Percentiles rank a stretch among this genome's conserved stretches.
phyloP scores from a whole-genome alignment of 129 eudicot species.

The Arctium minus region DNA sequence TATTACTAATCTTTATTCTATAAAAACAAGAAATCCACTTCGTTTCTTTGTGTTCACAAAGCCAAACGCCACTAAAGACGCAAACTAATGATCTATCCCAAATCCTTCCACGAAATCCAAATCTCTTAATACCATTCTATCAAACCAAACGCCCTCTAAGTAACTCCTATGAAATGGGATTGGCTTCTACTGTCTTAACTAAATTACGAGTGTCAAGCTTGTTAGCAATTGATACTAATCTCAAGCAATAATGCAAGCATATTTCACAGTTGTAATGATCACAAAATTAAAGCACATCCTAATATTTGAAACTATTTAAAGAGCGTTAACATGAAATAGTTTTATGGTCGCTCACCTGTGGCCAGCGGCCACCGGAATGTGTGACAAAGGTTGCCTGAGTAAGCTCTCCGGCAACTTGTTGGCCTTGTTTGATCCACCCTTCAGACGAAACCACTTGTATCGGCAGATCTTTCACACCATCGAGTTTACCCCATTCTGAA shows the following conservation, averaged over 20 bases:
- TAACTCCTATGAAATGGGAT: background rate
- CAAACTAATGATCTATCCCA: background rate
- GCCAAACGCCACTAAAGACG: background rate
- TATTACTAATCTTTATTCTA: too few relatives aligned
- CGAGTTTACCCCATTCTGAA: constrained; percentile 61
- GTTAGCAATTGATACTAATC: background rate
- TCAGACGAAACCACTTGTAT: constrained; percentile 70
- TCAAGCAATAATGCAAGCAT: background rate
- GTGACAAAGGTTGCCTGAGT: constrained; percentile 49
- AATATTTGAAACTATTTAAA: background rate
- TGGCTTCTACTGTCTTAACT: background rate
- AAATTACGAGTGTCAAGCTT: background rate
- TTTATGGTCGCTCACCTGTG: constrained; percentile 59
- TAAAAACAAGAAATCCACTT: background rate
- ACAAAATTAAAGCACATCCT: background rate
- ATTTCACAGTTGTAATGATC: constrained; percentile 1
- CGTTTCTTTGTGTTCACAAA: background rate
- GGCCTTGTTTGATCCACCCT: constrained; percentile 59
- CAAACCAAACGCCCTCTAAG: too few relatives aligned
- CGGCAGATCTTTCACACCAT: constrained; percentile 65
- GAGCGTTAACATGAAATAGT: background rate
- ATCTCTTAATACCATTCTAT: too few relatives aligned
- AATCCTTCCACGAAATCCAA: too few relatives aligned
- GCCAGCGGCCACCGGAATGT: constrained; percentile 95
- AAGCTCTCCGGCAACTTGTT: constrained; percentile 44